phyloP scores from a whole-genome alignment of 2,329 filamentous ascomycete species.

The Colletotrichum gigasporum region DNA sequence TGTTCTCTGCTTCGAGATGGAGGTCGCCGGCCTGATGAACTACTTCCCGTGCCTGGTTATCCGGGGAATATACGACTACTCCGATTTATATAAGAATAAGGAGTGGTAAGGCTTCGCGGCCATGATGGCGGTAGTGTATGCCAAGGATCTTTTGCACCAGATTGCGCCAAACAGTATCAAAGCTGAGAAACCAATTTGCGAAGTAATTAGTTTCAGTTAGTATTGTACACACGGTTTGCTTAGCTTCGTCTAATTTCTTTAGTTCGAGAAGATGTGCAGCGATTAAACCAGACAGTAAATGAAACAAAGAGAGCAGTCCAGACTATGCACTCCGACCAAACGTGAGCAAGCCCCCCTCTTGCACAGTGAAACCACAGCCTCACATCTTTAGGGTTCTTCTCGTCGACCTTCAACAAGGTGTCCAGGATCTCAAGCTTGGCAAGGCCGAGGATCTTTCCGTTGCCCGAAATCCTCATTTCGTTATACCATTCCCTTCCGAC shows the following conservation, averaged over 20 bases:
- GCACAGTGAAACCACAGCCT: too few relatives aligned
- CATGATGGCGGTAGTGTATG: constrained; percentile 42
- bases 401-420: background rate
- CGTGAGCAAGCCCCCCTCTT: constrained; percentile 8
- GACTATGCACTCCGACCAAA: constrained; percentile 23
- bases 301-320: too few relatives aligned
- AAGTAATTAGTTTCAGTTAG: background rate
- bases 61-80: constrained; percentile 51
- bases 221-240: too few relatives aligned
- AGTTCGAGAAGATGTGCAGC: background rate
- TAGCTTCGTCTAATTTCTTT: background rate
- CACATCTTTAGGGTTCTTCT: too few relatives aligned
- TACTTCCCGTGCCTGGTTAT: constrained; percentile 46
- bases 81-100: constrained; percentile 50
- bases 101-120: constrained; percentile 48
- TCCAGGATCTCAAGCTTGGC: background rate
- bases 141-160: constrained; percentile 19
- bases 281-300: too few relatives aligned
- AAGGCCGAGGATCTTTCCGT: background rate
- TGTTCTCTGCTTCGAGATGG: constrained; percentile 42
- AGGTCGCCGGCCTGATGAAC: constrained; percentile 40
- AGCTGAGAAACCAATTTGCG: constrained; percentile 20
- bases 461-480: constrained; percentile 13
- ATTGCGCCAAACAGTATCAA: constrained; percentile 32
- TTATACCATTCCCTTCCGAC: constrained; percentile 29